Base-by-base conservation (phyloP, 2,329 filamentous ascomycete species). In the Raffaelea arxii region DNA sequence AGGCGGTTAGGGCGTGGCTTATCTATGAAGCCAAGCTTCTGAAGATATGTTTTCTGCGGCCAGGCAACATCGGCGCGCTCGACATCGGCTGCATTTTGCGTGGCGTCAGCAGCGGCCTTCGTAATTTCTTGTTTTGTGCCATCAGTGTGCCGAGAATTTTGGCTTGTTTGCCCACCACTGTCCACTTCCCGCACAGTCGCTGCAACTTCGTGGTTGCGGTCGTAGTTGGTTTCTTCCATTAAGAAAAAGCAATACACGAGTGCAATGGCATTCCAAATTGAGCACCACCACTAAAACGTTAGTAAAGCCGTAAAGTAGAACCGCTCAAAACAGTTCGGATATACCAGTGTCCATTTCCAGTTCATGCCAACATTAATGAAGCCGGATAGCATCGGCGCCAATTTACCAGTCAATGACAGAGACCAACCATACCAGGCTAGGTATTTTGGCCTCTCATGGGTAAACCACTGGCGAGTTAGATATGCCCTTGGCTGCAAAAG, bases 171-270 rank as follows among this genome's bases (percentile, higher is more conserved):
- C 25, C n/a, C 6, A 27, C 39, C 3, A 6, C 19, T 39, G 30
- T 9, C 32, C 19, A 25, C 25, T n/a, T 19, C n/a, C 23, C 19
- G 6, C 7, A 6, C 3, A n/a, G n/a, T 4, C 19, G 35, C 22
- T 35, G 14, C 14, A 12, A 4, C 12, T 10, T 14, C 16, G 30
- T 23, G 48, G 25, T 44, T 40, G 25, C 50, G 51, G 35, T 66
- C 57, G 51, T 75, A 77, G 24, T 66, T 65, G 3, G 72, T 74
- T 56, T 78, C 75, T 53, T 77, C 74, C 44, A 76, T 72, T 44
- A 77, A 64, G 42, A 78, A 62, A 58, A 77, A 75, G 18, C 58
- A 58, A 41, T 55, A 56, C 3, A 64, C 43, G n/a, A 62, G 55
- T 4, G 52, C 56, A 7, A 59, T 48, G 2, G 47, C 59, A 32